These are phyloP conservation scores for Moesziomyces sp. DNA, from an alignment of 1,284 basidiomycete species.

Conservation along the genomic window DNA sequence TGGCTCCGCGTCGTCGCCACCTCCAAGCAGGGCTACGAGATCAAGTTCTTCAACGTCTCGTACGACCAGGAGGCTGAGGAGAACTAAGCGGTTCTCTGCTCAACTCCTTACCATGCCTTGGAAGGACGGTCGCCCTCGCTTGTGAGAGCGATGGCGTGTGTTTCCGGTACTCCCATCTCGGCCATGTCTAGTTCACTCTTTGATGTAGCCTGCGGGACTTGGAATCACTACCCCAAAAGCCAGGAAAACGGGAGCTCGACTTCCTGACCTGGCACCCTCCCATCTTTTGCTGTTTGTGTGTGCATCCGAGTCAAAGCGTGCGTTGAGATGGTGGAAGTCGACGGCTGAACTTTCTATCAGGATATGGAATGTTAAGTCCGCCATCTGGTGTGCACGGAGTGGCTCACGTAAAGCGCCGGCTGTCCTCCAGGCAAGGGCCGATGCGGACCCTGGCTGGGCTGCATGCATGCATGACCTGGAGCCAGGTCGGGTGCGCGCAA, in stretches of 20 bases:
- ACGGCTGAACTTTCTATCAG: no score
- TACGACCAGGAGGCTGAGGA: conserved; percentile 63
- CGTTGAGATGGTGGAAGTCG: no score
- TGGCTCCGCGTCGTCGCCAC: conserved; percentile 69
- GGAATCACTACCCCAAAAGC: conserved; percentile 29
- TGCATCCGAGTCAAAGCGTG: background rate
- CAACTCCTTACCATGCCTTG: background rate
- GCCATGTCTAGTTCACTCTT: background rate
- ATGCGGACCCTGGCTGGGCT: background rate
- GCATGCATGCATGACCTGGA: background rate
- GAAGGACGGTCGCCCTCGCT: conserved; percentile 1
- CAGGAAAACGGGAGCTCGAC: conserved; percentile 42
- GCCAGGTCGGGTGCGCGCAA: no score
- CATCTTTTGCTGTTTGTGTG: background rate
- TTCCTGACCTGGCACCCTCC: conserved; percentile 30
- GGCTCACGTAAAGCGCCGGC: background rate
- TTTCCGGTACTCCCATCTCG: background rate
- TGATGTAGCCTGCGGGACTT: conserved; percentile 15
- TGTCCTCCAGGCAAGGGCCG: no score
- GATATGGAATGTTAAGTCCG: no score
- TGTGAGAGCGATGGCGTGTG: conserved; percentile 3
- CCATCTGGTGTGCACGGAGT: no score
- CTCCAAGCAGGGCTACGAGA: conserved; percentile 68
- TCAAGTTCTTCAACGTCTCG: conserved; percentile 69
- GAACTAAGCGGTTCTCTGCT: conserved; percentile 26